These are phyloP conservation scores for Betula pendula DNA, from an alignment of 306 rosid species.

Conservation along the genomic window DNA sequence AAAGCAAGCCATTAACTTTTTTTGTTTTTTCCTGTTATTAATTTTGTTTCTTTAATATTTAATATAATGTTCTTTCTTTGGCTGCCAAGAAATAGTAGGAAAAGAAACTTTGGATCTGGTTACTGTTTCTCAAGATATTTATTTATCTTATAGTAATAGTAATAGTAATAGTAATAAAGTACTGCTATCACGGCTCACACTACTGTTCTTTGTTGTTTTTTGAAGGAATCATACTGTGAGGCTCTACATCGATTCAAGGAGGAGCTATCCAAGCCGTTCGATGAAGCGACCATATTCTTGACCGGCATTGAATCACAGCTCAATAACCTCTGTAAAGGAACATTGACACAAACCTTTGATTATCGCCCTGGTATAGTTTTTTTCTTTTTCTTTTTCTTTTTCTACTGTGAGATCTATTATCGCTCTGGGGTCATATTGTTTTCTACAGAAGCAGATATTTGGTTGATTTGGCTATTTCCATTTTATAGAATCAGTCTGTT, in stretches of 20 bases:
- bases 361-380: conserved; percentile 42
- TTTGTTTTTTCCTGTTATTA: not conserved
- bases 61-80: not conserved
- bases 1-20: not conserved
- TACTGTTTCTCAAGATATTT: not conserved
- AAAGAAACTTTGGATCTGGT: not conserved
- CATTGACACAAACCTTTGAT: conserved; percentile 38
- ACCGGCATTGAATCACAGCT: conserved; percentile 62
- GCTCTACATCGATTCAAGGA: conserved; percentile 63
- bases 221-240: conserved; percentile 65
- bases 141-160: no score
- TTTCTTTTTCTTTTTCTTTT: not conserved
- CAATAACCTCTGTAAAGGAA: conserved; percentile 63
- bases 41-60: not conserved
- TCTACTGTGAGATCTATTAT: not conserved
- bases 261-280: conserved; percentile 65
- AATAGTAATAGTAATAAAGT: no score
- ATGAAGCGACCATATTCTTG: conserved; percentile 71
- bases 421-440: not conserved
- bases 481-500: not conserved
- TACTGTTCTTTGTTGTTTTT: conserved; percentile 8
- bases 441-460: not conserved
- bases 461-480: not conserved
- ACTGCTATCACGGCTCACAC: not conserved
- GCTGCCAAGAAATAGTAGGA: not conserved